Evolutionary conservation across 2,329 filamentous ascomycete genomes (phyloP).

Genomic region (Coleophoma cylindrospora): DNA sequence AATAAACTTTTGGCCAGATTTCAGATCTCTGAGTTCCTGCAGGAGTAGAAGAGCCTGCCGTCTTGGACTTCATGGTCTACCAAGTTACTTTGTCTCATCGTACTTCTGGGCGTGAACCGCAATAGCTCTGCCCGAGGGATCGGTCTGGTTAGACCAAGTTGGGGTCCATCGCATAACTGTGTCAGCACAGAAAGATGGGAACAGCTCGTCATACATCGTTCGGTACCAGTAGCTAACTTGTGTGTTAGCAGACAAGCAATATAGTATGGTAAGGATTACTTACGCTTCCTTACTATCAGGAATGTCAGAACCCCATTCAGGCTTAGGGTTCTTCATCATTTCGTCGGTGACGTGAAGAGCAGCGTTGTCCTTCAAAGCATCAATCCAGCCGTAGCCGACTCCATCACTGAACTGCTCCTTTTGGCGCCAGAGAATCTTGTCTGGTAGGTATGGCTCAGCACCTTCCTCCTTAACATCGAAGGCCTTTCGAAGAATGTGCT

Average conservation of each 20-base stretch:
- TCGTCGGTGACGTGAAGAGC: constrained; percentile 88
- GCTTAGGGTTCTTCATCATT: constrained; percentile 97
- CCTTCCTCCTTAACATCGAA: constrained; percentile 89
- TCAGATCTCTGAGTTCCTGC: no score
- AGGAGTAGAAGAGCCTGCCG: no score
- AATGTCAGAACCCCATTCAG: constrained; percentile 89
- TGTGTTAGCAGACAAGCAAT: background rate
- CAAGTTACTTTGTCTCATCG: constrained; percentile 29
- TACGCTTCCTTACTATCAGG: constrained; percentile 96
- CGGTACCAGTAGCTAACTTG: constrained; percentile 83
- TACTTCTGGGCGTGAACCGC: constrained; percentile 73
- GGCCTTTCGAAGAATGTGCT: constrained; percentile 96
- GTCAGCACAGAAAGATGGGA: constrained; percentile 83
- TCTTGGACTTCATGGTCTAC: no score
- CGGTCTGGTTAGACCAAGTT: constrained; percentile 93
- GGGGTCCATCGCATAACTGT: constrained; percentile 97
- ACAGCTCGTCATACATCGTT: constrained; percentile 98
- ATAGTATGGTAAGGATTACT: constrained; percentile 26
- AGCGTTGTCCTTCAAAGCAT: constrained; percentile 91
- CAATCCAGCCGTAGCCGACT: constrained; percentile 98
- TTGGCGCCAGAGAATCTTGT: constrained; percentile 94
- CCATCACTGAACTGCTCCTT: constrained; percentile 99
- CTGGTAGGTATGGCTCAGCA: constrained; percentile 81
- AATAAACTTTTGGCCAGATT: no score
- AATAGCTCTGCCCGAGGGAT: constrained; percentile 88